Evolutionary conservation across 169 alveolate species (phyloP), one percentile per base, ranked within the genome.

Genomic region (Eimeria maxima): DNA sequence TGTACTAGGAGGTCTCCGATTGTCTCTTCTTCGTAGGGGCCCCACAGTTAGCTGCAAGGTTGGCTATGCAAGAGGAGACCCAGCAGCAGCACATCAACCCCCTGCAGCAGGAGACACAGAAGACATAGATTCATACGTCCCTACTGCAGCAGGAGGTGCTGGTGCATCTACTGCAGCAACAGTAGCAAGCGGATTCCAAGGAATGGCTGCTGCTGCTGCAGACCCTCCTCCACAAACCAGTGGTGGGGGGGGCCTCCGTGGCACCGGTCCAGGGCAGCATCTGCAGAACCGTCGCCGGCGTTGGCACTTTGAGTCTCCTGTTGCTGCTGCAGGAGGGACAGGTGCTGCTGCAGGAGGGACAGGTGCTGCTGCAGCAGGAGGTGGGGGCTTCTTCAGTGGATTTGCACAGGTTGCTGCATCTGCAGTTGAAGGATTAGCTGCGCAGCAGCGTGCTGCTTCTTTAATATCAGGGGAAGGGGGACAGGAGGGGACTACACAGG

Each of bases 401-500:
- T 47, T 80, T 22, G 90, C 90, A 4, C 29, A 10, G 18, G 20
- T 63, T 22, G 90, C 90, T 33, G 90, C 69, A 2, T 80, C 90
- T 44, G 90, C 90, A 4, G 29, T 33, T 3, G 90, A 80, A 5
- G 90, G 90, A 5, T 45, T 80, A 3, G 90, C 69, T 27, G 90
- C 90, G 1, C 90, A 80, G 71, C 90, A 80, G 71, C 71, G 69
- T 42, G 90, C 90, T 11, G 69, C 90, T 42, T 80, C 90, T 42
- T 22, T 80, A 33, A 8, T 80, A 18, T 44, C 90, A 14, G 90
- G 90, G n/a, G 90, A 80, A 45, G 90, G 90, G 90, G 71, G 45
- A 3, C 29, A 3, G 29, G 87, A 76, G n/a, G 87, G 87, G 57
- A 45, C 81, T 22, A 20, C 16, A 67, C 60, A 67, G 78, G 78